These are phyloP conservation scores for Hypoxylon rubiginosum DNA, from an alignment of 2,329 filamentous ascomycete species.

Conservation along the genomic window DNA sequence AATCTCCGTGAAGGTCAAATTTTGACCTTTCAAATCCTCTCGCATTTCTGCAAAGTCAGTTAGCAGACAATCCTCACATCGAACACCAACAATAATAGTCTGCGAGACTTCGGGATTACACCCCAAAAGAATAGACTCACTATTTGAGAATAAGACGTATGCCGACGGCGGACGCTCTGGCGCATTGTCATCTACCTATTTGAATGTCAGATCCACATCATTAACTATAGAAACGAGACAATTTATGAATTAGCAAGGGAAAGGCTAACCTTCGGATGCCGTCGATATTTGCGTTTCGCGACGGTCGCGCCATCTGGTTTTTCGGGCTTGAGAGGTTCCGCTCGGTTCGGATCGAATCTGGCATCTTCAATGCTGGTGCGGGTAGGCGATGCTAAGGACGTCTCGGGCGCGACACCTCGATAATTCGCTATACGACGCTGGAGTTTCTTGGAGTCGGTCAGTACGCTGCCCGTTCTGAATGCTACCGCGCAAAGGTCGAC, in stretches of 20 bases:
- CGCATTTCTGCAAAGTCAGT: constrained; percentile 71
- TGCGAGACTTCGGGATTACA: neutral
- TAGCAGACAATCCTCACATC: constrained; percentile 4
- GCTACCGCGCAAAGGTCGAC: constrained; percentile 46
- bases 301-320: constrained; percentile 58
- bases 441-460: constrained; percentile 71
- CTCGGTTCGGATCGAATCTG: constrained; percentile 66
- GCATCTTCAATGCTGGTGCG: constrained; percentile 67
- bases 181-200: constrained; percentile 80
- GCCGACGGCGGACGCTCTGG: constrained; percentile 85
- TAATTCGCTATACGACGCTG: constrained; percentile 84
- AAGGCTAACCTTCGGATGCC: constrained; percentile 77
- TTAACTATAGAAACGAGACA: constrained; percentile 2
- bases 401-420: constrained; percentile 71
- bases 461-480: constrained; percentile 25
- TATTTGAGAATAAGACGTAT: constrained; percentile 89
- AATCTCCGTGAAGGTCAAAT: constrained; percentile 85
- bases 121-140: constrained; percentile 62
- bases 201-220: constrained; percentile 26
- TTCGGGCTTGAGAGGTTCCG: constrained; percentile 61
- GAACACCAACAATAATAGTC: constrained; percentile 4
- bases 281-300: constrained; percentile 80
- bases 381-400: constrained; percentile 63
- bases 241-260: neutral
- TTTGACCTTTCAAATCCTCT: constrained; percentile 81